A percentile compares a stretch with the other conserved stretches of the same genome.
These are phyloP conservation scores for Puccinia polysora DNA, from an alignment of 1,284 basidiomycete genomes.

Conservation along the genomic window DNA sequence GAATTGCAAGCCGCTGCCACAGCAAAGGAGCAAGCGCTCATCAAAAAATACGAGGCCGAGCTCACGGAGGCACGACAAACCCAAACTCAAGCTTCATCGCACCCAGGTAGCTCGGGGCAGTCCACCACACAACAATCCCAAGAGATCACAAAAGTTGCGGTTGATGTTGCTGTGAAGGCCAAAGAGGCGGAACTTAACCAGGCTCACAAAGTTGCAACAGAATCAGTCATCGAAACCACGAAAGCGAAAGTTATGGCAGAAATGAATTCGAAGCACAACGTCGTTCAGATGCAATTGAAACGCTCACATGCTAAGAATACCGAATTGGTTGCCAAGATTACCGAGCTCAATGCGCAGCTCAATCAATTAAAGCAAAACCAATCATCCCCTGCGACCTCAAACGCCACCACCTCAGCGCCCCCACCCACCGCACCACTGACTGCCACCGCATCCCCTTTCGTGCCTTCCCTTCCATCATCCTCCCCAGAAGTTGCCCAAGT, in stretches of 20 bases:
- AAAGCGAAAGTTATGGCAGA: conserved; percentile 20
- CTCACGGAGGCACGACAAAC: conserved; percentile 4
- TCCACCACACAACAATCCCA: conserved; percentile 12
- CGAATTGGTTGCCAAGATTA: conserved; percentile 17
- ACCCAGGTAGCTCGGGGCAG: background rate
- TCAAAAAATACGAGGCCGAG: conserved; percentile 12
- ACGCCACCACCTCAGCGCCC: background rate
- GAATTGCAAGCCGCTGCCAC: conserved; percentile 20
- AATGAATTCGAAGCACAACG: conserved; percentile 28
- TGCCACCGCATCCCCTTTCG: conserved; percentile 3
- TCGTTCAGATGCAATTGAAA: conserved; percentile 37
- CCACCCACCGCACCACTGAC: conserved; percentile 2
- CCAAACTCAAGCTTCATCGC: background rate
- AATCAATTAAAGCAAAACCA: background rate
- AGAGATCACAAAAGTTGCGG: conserved; percentile 34
- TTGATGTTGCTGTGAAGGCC: conserved; percentile 19
- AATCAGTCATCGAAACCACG: conserved; percentile 9
- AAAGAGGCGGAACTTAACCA: conserved; percentile 29
- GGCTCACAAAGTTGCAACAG: conserved; percentile 11
- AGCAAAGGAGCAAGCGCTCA: conserved; percentile 4
- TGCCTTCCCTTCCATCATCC: background rate
- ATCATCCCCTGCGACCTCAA: background rate
- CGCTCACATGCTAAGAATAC: conserved; percentile 7
- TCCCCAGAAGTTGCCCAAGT: background rate
- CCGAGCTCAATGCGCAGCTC: conserved; percentile 17